phyloP scores from a whole-genome alignment of 345 rosid species.

The Ailanthus altissimus region DNA sequence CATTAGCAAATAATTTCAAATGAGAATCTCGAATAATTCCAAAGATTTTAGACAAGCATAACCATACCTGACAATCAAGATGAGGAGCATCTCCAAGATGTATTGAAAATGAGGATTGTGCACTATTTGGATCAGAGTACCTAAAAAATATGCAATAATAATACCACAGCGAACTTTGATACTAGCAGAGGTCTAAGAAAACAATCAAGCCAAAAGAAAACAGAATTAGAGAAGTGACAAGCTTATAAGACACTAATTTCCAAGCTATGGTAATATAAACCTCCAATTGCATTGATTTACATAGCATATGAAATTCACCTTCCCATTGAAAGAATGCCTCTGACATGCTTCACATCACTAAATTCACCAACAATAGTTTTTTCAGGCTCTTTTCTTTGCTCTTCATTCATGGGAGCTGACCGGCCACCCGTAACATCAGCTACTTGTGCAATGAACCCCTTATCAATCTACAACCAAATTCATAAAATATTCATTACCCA shows the following conservation, averaged over 20 bases:
- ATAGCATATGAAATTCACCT: constrained; percentile 40
- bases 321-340: constrained; percentile 91
- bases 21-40: constrained; percentile 7
- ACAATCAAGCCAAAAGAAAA: background rate
- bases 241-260: background rate
- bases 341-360: constrained; percentile 85
- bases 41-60: constrained; percentile 16
- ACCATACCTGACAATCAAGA: constrained; percentile 80
- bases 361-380: constrained; percentile 86
- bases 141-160: constrained; percentile 30
- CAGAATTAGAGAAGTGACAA: background rate
- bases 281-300: background rate
- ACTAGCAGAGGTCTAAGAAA: background rate
- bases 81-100: constrained; percentile 97
- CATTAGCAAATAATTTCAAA: constrained; percentile 13
- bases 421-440: constrained; percentile 84
- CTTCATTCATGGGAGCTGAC: constrained; percentile 87
- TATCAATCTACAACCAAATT: constrained; percentile 64
- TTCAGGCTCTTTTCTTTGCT: constrained; percentile 67
- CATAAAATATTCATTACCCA: background rate
- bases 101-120: constrained; percentile 87
- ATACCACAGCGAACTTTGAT: background rate
- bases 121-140: constrained; percentile 86
- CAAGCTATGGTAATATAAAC: background rate
- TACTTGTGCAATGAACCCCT: constrained; percentile 96